phyloP scores from a whole-genome alignment of 768 basidiomycete genomes.

The Xerocomellus intermedius region DNA sequence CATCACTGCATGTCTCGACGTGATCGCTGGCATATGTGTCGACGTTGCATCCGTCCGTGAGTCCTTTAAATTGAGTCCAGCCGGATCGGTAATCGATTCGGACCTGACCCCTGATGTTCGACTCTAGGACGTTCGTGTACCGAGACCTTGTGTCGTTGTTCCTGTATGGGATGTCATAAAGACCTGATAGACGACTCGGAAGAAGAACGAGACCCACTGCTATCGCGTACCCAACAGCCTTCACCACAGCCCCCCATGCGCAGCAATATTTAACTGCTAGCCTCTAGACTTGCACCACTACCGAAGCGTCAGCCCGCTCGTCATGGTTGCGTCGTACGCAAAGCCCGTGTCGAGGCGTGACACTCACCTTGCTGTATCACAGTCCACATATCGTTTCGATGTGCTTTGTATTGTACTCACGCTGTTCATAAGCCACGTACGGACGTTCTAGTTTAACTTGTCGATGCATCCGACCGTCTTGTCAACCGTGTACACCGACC shows the following conservation, averaged over 20 bases:
- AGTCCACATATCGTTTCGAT: not conserved
- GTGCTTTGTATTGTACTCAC: not conserved
- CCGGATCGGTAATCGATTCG: too few species aligned
- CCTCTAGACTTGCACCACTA: not conserved
- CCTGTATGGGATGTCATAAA: slow-evolving; percentile 6
- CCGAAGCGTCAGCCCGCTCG: not conserved
- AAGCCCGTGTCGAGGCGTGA: not conserved
- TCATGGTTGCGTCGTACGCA: not conserved
- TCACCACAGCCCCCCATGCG: slow-evolving; percentile 26
- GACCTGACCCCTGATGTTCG: too few species aligned
- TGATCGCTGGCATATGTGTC: slow-evolving; percentile 21
- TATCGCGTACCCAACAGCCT: slow-evolving; percentile 22
- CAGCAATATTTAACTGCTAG: not conserved
- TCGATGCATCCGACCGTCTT: not conserved
- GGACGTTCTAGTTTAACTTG: not conserved
- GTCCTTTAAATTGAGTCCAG: not conserved
- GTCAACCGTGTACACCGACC: not conserved
- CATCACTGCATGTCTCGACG: slow-evolving; percentile 20
- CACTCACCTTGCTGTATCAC: not conserved
- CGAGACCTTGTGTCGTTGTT: slow-evolving; percentile 24
- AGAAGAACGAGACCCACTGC: slow-evolving; percentile 22
- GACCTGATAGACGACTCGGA: slow-evolving; percentile 4
- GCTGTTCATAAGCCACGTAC: not conserved
- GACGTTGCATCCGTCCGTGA: slow-evolving; percentile 26
- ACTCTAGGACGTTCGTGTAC: slow-evolving; percentile 22